Base-by-base conservation (phyloP, 1,284 basidiomycete species). In the Cutaneotrichosporon sp. region DNA sequence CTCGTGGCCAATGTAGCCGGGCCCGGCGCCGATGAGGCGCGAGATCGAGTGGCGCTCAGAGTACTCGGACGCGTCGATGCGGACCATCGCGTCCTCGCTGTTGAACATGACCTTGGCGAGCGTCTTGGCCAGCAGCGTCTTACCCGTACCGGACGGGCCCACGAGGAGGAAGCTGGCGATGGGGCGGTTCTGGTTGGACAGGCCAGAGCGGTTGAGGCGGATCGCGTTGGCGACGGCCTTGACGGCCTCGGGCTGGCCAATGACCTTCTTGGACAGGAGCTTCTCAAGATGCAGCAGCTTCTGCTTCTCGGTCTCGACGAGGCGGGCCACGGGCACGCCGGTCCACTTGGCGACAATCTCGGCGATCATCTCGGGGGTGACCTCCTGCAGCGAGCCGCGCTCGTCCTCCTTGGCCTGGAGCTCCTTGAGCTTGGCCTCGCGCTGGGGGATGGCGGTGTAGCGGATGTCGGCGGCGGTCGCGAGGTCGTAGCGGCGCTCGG, bases 371-470 rank as follows among this genome's bases (percentile, higher is more conserved):
- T 83, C 80, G 16, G 82, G 81, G 0, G 79, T 81, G 49, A 85
- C 80, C 53, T 74, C 67, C 57, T 74, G 72, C 27, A 75, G 77
- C 9, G 79, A 77, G 68, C 65, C 73, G 68, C 69, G 80, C 60
- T 82, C 81, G 49, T 75, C 78, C 63, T 82, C 81, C 70, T 83
- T 84, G 43, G 79, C 70, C 71, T 85, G 83, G 36, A 86, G 77
- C 62, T 79, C 72, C 58, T 78, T 77, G 62, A 97, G 84, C 54
- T 88, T 87, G 58, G 82, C 79, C 75, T 93, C 88, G n/a, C 95
- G 83, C 70, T 98, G 92, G 14, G 97, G 95, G 46, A 99, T 86
- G 11, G 94, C 94, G 74, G 91, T 93, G 81, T 94, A 97, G 58
- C 89, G 88, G 65, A 98, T 80, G 68, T 98, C 95, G 56, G 93